Evolutionary conservation across 768 basidiomycete genomes (phyloP), one percentile per base, ranked within the genome.

Genomic region (Leccinum incarnatum): DNA sequence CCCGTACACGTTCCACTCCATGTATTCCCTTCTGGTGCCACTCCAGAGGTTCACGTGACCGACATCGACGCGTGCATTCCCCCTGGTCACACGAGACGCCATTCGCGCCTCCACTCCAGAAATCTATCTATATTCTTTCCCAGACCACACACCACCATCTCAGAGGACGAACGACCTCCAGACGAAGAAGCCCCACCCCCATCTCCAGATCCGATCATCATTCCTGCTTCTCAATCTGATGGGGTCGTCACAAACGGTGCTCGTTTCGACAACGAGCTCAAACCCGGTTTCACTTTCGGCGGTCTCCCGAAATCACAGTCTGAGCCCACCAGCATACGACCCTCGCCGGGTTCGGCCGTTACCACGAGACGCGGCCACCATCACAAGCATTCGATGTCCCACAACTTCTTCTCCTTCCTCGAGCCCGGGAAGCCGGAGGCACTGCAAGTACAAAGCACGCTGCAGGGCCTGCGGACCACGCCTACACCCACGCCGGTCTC

Each of bases 381-480:
- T 73, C 95, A 96, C 68, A 93, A 94, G 72, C 95, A 96, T 72
- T 96, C 93, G 0, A 73, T 95, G 11, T 96, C 94, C 1, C 94
- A 97, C 71, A 93, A 92, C 67, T 95, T 97, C 74, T 96, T 96
- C 75, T 94, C 93, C 0, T 97, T 97, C 69, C 86, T 98, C 46
- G 93, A 95, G 64, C 93, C 93, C 1, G 86, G 85, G 8, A 63
- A 59, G 48, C 45, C 19, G 10, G 55, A 25, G 10, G 37, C 42
- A 2, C 34, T 62, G 14, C 37, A 59, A 27, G 52, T 60, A n/a
- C 27, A 64, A 64, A 51, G 51, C 61, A 62, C 60, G 50, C 48
- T 59, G 62, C 54, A 72, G n/a, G 76, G 80, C 29, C 67, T 86
- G 21, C 82, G 83, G 55, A 83, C 84, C 0, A 76, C 81, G 60